Percentiles rank a stretch among this genome's conserved stretches.
These are phyloP conservation scores for Colletotrichum orchidophilum DNA, from an alignment of 2,329 filamentous ascomycete species.

Conservation along the genomic window DNA sequence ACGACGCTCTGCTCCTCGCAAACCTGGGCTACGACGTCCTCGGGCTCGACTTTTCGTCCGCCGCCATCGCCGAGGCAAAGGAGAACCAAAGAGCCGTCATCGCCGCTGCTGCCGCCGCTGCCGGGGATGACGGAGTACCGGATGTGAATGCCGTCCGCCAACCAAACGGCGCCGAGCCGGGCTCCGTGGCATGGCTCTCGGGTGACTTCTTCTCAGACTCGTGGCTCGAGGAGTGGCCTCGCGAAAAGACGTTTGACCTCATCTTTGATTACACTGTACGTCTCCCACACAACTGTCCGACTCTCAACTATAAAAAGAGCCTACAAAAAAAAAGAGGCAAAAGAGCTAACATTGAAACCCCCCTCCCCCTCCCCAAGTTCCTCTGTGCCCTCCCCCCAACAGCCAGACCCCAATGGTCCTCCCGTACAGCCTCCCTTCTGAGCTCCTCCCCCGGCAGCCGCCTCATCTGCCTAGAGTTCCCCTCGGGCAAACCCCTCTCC, in stretches of 20 bases:
- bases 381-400: constrained; percentile 68
- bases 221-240: constrained; percentile 58
- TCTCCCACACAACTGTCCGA: neutral
- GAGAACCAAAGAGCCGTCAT: constrained; percentile 48
- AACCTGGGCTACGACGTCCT: constrained; percentile 80
- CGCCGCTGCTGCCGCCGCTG: constrained; percentile 28
- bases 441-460: constrained; percentile 58
- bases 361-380: constrained; percentile 60
- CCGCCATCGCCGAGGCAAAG: constrained; percentile 55
- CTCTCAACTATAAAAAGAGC: no score
- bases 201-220: constrained; percentile 75
- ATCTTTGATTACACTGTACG: constrained; percentile 72
- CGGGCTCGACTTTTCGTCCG: constrained; percentile 74
- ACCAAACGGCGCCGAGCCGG: constrained; percentile 51
- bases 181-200: constrained; percentile 63
- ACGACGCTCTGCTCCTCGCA: constrained; percentile 81
- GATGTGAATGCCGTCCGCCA: constrained; percentile 54
- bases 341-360: neutral
- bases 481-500: constrained; percentile 73
- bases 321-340: neutral
- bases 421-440: constrained; percentile 61
- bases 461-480: constrained; percentile 79
- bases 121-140: constrained; percentile 49
- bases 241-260: constrained; percentile 67
- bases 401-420: constrained; percentile 62